phyloP scores from a whole-genome alignment of 306 rosid genomes.

The Vachellia pachyceras region DNA sequence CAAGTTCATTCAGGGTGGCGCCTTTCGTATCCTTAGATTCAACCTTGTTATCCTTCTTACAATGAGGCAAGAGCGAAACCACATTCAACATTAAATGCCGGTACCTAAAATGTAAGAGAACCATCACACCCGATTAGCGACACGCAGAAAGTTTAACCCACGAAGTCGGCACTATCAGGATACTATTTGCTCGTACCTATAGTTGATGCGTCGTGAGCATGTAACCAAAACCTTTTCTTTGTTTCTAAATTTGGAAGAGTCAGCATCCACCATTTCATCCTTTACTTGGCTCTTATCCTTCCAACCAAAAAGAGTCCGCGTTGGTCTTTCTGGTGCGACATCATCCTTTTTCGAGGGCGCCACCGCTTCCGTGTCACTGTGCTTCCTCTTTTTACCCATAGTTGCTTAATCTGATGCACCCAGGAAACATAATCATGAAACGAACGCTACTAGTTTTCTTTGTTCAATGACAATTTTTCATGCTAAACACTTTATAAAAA shows the following conservation, averaged over 20 bases:
- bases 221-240: conserved; percentile 91
- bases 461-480: not conserved
- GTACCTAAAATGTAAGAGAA: conserved; percentile 51
- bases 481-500: not conserved
- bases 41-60: conserved; percentile 95
- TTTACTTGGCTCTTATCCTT: conserved; percentile 55
- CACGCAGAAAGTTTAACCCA: conserved; percentile 1
- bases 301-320: conserved; percentile 84
- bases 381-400: conserved; percentile 95
- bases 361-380: conserved; percentile 49
- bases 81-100: conserved; percentile 96
- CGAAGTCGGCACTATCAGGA: not conserved
- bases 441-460: not conserved
- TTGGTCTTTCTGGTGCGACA: conserved; percentile 75
- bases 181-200: conserved; percentile 51
- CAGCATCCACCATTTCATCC: conserved; percentile 22
- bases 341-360: conserved; percentile 57
- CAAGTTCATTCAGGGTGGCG: conserved; percentile 87
- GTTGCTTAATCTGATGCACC: conserved; percentile 11
- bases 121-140: conserved; percentile 8
- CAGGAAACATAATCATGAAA: conserved; percentile 9
- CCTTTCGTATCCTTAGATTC: conserved; percentile 89
- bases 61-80: conserved; percentile 88
- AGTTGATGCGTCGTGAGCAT: conserved; percentile 90
- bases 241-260: conserved; percentile 65